A percentile compares a stretch with the other conserved stretches of the same genome.
phyloP scores from a whole-genome alignment of 2,329 filamentous ascomycete genomes.

The Daldinia eschscholtzii region DNA sequence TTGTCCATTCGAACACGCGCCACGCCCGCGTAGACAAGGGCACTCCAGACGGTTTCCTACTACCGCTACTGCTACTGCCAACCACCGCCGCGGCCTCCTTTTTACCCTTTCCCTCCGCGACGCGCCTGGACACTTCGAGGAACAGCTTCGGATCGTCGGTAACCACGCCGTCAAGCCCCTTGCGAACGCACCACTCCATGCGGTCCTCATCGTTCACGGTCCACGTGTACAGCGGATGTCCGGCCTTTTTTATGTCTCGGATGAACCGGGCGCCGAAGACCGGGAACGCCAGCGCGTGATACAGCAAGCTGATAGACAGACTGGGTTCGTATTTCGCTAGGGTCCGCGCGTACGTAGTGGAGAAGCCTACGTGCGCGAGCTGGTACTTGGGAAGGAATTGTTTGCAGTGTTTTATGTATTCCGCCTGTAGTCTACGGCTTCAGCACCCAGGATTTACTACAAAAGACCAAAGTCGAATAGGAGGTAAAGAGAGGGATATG shows the following conservation, averaged over 20 bases:
- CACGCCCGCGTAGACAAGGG: neutral
- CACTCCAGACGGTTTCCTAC: neutral
- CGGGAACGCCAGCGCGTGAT: conserved; percentile 75
- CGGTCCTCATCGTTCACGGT: conserved; percentile 83
- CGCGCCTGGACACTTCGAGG: conserved; percentile 67
- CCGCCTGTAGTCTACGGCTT: conserved; percentile 61
- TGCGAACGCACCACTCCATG: conserved; percentile 84
- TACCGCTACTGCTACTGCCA: no score
- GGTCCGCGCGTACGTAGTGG: conserved; percentile 74
- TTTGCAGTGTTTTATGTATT: conserved; percentile 74
- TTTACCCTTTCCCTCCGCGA: conserved; percentile 13
- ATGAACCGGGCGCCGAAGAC: conserved; percentile 76
- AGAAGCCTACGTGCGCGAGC: conserved; percentile 77
- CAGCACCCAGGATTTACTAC: neutral
- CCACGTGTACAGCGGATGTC: conserved; percentile 80
- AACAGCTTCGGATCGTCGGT: conserved; percentile 84
- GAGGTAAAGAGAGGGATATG: neutral
- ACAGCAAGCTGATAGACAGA: conserved; percentile 83
- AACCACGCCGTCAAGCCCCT: conserved; percentile 81
- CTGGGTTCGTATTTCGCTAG: conserved; percentile 74
- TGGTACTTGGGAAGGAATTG: conserved; percentile 72
- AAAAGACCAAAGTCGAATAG: neutral
- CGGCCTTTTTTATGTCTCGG: conserved; percentile 65
- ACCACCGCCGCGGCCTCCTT: neutral
- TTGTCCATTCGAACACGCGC: conserved; percentile 14